Conservation (phyloP, 371 early-diverging fungal genomes). For the Apophysomyces variabilis region DNA sequence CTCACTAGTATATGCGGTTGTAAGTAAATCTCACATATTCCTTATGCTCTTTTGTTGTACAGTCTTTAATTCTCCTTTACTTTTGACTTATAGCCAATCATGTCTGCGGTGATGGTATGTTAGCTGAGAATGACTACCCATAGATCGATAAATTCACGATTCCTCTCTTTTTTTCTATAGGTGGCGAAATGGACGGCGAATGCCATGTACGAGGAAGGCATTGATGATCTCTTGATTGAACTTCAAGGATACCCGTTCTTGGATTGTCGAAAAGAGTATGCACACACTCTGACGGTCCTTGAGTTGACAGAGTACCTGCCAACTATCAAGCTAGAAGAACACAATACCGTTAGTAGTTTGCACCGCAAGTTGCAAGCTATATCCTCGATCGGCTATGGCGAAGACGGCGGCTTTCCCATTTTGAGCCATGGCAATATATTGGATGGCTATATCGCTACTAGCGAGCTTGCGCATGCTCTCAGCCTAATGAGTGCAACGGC, state of each 20-base stretch:
- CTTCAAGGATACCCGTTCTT: constrained; percentile 85
- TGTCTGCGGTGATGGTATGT: constrained; percentile 84
- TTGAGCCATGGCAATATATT: constrained; percentile 68
- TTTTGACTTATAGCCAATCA: constrained; percentile 68
- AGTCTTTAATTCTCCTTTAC: not conserved
- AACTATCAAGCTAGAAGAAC: constrained; percentile 64
- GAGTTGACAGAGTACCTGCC: constrained; percentile 50
- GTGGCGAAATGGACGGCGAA: constrained; percentile 87
- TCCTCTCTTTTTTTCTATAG: constrained; percentile 15
- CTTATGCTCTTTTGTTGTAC: not conserved
- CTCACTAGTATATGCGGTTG: constrained; percentile 74
- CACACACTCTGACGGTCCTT: constrained; percentile 60
- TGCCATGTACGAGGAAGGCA: constrained; percentile 74
- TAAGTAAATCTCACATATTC: constrained; percentile 20
- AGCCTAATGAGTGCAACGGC: constrained; percentile 41
- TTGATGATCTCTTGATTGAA: constrained; percentile 85
- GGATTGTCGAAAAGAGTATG: constrained; percentile 79
- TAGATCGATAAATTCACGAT: not conserved
- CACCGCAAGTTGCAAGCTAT: constrained; percentile 57
- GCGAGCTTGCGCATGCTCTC: constrained; percentile 82
- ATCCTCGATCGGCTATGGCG: constrained; percentile 64
- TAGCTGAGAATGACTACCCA: not conserved
- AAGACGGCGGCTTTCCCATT: constrained; percentile 87
- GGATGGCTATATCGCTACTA: constrained; percentile 85
- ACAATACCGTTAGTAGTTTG: constrained; percentile 64